These are phyloP conservation scores for Epichloe gansuensis DNA, from an alignment of 2,329 filamentous ascomycete species.

Conservation along the genomic window DNA sequence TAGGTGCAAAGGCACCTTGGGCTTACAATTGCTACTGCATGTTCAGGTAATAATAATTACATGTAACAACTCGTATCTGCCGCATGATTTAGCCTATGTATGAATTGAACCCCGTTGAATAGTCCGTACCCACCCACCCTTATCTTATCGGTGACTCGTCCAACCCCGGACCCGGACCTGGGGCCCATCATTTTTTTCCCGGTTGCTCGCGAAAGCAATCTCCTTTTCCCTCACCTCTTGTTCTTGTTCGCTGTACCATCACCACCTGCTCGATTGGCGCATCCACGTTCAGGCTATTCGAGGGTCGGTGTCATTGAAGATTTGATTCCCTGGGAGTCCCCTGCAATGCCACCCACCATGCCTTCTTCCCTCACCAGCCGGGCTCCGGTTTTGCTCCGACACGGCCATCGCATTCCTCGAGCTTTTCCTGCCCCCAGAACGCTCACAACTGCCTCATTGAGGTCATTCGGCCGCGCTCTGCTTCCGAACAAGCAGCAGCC, in stretches of 20 bases:
- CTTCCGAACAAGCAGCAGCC: conserved; percentile 16
- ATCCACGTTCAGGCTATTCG: conserved; percentile 20
- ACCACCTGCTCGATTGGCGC: conserved; percentile 17
- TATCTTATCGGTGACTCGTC: conserved; percentile 10
- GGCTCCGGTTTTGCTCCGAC: conserved; percentile 45
- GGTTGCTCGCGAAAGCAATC: neutral
- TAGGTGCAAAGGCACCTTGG: no score
- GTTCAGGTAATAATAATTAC: no score
- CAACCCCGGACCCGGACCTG: conserved; percentile 4
- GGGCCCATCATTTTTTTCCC: conserved; percentile 11
- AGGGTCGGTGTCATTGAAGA: conserved; percentile 23
- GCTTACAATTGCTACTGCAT: no score
- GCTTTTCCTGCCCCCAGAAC: conserved; percentile 31
- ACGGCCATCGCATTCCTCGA: conserved; percentile 37
- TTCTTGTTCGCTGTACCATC: conserved; percentile 7
- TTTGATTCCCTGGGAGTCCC: conserved; percentile 22
- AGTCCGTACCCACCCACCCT: neutral
- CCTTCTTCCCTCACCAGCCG: conserved; percentile 37
- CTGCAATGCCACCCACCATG: conserved; percentile 28
- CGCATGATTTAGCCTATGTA: no score
- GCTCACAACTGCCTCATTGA: conserved; percentile 28
- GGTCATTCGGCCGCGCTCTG: conserved; percentile 21
- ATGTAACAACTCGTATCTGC: no score
- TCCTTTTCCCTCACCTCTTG: neutral
- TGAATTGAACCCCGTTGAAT: no score